Percentiles rank a stretch among this genome's conserved stretches.
Evolutionary conservation across 2,329 filamentous ascomycete genomes (phyloP).

Genomic region (Pseudogymnoascus sp.): DNA sequence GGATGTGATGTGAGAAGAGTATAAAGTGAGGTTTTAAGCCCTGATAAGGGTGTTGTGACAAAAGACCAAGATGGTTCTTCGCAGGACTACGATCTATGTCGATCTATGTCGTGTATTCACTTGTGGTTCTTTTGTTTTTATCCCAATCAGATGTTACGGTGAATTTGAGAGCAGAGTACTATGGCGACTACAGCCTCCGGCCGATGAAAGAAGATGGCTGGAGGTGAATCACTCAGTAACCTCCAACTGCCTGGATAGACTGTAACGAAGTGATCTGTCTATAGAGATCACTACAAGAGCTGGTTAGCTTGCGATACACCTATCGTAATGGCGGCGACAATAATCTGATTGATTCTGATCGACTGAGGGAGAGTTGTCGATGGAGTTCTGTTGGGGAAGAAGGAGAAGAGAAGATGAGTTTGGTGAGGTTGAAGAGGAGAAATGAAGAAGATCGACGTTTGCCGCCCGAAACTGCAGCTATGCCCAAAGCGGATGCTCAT

Average conservation of each 20-base stretch:
- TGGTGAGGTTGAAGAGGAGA: not conserved
- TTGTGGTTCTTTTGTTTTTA: not conserved
- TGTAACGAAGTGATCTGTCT: not conserved
- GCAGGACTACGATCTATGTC: constrained; percentile 12
- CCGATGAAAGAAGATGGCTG: not conserved
- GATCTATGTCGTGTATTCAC: constrained; percentile 7
- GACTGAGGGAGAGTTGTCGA: not conserved
- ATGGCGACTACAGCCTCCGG: constrained; percentile 7
- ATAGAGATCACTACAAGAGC: not conserved
- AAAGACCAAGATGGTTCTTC: constrained; percentile 9
- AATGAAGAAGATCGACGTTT: constrained; percentile 1
- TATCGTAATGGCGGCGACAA: not conserved
- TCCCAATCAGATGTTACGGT: constrained; percentile 7
- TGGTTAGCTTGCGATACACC: not conserved
- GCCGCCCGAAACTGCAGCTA: not conserved
- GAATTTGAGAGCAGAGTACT: not conserved
- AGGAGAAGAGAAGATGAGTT: not conserved
- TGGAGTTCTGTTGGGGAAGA: not conserved
- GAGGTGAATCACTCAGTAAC: constrained; percentile 6
- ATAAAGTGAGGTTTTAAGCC: not conserved
- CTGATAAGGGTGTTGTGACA: not conserved
- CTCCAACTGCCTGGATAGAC: not conserved
- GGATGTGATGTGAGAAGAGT: constrained; percentile 10
- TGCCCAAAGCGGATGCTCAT: not conserved
- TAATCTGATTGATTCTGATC: not conserved